Percentiles rank a stretch among this genome's conserved stretches.
These are phyloP conservation scores for Phytopythium kandeliae DNA, from an alignment of 352 stramenopile genomes.

Conservation along the genomic window DNA sequence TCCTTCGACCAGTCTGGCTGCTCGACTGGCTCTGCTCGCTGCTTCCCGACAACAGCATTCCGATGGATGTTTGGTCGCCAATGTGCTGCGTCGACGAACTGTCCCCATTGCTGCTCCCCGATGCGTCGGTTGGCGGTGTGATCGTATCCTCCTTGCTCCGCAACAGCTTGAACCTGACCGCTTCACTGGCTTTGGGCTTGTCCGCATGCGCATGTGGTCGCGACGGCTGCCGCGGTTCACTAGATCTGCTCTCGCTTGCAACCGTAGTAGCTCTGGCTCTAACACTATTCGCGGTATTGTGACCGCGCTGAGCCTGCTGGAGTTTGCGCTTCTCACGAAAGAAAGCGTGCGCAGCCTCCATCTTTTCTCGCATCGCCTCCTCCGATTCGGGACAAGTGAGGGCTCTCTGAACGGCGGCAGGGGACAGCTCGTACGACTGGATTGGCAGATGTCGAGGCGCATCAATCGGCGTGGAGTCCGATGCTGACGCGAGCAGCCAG, in stretches of 20 bases:
- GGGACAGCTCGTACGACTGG: not conserved
- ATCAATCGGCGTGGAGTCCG: not conserved
- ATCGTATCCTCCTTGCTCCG: not conserved
- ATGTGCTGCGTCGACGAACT: not conserved
- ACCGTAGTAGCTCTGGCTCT: not conserved
- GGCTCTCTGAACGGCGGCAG: not conserved
- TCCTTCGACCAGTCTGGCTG: not conserved
- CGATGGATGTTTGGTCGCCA: not conserved
- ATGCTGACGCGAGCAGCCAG: not conserved
- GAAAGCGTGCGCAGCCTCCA: slow-evolving; percentile 29
- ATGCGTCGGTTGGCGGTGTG: not conserved
- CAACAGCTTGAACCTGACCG: not conserved
- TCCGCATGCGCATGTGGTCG: not conserved
- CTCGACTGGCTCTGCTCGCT: not conserved
- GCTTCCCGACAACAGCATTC: not conserved
- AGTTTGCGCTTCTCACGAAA: slow-evolving; percentile 32
- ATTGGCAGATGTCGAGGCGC: not conserved
- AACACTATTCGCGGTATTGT: not conserved
- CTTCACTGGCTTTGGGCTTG: not conserved
- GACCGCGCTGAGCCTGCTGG: not conserved
- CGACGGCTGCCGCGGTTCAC: not conserved
- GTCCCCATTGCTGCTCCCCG: not conserved
- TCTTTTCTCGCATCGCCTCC: slow-evolving; percentile 4
- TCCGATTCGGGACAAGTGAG: not conserved
- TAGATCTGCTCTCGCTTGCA: not conserved